phyloP scores from a whole-genome alignment of 2,329 filamentous ascomycete species.

The Albifimbria verrucaria region DNA sequence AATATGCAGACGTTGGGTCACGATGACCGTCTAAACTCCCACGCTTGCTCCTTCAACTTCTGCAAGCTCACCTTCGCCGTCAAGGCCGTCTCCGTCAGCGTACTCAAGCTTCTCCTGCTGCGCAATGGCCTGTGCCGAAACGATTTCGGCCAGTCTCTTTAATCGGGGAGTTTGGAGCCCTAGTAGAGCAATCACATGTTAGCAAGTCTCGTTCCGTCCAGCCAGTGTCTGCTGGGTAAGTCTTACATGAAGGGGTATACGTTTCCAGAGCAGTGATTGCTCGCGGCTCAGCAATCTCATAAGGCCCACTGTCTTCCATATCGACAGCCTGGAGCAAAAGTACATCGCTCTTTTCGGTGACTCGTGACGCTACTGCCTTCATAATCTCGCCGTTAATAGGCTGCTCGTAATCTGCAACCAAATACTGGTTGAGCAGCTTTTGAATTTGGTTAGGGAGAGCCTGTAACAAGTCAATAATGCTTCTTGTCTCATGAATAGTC shows the following conservation, averaged over 20 bases:
- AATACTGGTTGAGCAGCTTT: slow-evolving; percentile 96
- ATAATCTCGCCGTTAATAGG: slow-evolving; percentile 99
- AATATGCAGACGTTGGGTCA: not conserved
- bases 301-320: slow-evolving; percentile 98
- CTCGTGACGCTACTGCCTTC: slow-evolving; percentile 95
- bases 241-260: slow-evolving; percentile 93
- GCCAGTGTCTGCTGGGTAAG: not conserved
- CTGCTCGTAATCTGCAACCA: slow-evolving; percentile 98
- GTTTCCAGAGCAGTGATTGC: slow-evolving; percentile 96
- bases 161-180: slow-evolving; percentile 94
- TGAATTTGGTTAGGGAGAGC: slow-evolving; percentile 99
- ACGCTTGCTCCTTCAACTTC: slow-evolving; percentile 47
- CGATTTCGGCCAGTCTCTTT: slow-evolving; percentile 96
- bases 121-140: slow-evolving; percentile 91
- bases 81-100: slow-evolving; percentile 39
- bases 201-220: not conserved
- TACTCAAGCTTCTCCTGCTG: slow-evolving; percentile 84
- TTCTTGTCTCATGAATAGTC: not conserved
- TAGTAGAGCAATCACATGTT: slow-evolving; percentile 26
- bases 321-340: slow-evolving; percentile 90
- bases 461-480: slow-evolving; percentile 37
- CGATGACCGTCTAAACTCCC: slow-evolving; percentile 18
- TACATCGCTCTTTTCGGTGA: slow-evolving; percentile 98
- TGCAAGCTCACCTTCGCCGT: slow-evolving; percentile 46
- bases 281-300: slow-evolving; percentile 95